Base-by-base conservation (phyloP, 1,139 yeast species). In the Sugiyamaella paludigena region DNA sequence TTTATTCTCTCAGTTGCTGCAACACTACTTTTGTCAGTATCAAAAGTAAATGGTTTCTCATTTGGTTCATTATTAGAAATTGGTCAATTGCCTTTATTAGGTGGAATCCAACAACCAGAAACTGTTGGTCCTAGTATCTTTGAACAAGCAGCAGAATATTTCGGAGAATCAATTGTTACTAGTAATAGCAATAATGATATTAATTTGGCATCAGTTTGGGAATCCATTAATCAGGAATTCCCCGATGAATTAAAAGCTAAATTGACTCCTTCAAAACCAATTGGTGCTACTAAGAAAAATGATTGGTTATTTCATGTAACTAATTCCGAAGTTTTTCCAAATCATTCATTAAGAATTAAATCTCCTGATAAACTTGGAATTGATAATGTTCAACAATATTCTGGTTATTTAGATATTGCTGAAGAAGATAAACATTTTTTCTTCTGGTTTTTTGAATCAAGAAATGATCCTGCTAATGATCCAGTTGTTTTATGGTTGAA, bases 401-500 rank as follows among this genome's bases (percentile, higher is more conserved):
- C 94, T 39, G 97, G 97, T 49, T 89, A 89, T 68, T 77, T 89
- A 64, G 96, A 89, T 65, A 77, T 80, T 37, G 82, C 79, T 54
- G 89, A 84, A 49, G 86, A 83, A 58, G 95, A 86, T 63, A 88
- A 87, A 71, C 96, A 88, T 69, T 80, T 84, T 64, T 84, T 84
- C 70, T 84, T 76, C 69, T 82, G 95, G 95, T 82, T 84, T 62
- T 88, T 89, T 63, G 96, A 88, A 68, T 83, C 94, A 49, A 81
- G 97, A 73, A 86, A 85, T 64, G 95, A 87, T 70, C 96, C 96
- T 16, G 72, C 73, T 57, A 87, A 77, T 54, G 96, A 88, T 66
- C 96, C 96, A 7, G 75, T 88, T 43, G 78, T 89, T 47, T 74
- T 89, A 59, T 89, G 96, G 96, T 76, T 88, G 62, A 88, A 87